Evolutionary conservation across 805 yeast genomes (phyloP).

Genomic region (Yamadazyma akitaensis): DNA sequence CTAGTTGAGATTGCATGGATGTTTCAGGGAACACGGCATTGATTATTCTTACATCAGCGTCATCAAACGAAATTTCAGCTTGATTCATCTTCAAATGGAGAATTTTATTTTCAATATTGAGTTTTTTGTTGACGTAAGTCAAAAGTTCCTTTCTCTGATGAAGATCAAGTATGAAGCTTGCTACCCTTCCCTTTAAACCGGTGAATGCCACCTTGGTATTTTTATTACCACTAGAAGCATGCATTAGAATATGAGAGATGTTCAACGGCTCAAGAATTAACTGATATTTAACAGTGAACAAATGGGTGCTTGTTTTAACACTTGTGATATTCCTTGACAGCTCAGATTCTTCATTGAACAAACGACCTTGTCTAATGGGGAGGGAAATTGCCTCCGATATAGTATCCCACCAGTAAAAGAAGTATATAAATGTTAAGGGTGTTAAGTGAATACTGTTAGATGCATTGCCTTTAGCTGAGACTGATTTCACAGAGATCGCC

Average conservation of each 20-base stretch:
- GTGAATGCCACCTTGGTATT: conserved; percentile 30
- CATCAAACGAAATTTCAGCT: conserved; percentile 67
- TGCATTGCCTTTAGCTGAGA: conserved; percentile 26
- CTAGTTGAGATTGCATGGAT: conserved; percentile 28
- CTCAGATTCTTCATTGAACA: conserved; percentile 22
- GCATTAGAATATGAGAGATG: conserved; percentile 35
- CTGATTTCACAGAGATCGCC: conserved; percentile 37
- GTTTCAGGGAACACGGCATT: conserved; percentile 61
- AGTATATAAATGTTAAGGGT: conserved; percentile 37
- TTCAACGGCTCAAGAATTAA: conserved; percentile 38
- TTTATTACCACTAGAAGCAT: conserved; percentile 21
- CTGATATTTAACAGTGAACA: conserved; percentile 41
- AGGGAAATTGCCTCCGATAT: conserved; percentile 29
- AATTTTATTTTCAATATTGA: conserved; percentile 32
- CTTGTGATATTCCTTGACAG: conserved; percentile 18
- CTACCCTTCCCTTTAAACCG: conserved; percentile 36
- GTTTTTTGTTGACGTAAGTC: conserved; percentile 35
- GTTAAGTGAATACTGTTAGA: conserved; percentile 37
- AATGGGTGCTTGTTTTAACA: conserved; percentile 37
- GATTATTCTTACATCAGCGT: conserved; percentile 66
- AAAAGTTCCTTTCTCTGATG: conserved; percentile 38
- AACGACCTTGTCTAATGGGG: conserved; percentile 34
- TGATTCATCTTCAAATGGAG: conserved; percentile 57
- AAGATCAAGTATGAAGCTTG: conserved; percentile 33
- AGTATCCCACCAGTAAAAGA: conserved; percentile 43